Evolutionary conservation across 2,329 filamentous ascomycete genomes (phyloP).

Genomic region (Graphilbum ipis-grandicollis): DNA sequence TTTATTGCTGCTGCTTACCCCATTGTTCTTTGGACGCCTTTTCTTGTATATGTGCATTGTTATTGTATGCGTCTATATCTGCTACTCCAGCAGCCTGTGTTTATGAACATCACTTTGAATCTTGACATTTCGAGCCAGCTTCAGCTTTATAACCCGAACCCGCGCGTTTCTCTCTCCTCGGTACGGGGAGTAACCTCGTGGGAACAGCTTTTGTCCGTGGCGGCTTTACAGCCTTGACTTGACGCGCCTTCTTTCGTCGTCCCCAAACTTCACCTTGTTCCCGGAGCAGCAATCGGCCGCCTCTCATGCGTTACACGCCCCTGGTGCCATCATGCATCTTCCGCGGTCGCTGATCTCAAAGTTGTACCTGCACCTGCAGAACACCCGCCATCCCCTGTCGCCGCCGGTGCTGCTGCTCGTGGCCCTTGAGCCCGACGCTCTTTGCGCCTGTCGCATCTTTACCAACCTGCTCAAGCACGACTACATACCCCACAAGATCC

Average conservation of each 20-base stretch:
- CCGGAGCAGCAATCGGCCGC: too few species aligned
- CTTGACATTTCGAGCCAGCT: too few species aligned
- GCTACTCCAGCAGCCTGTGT: neutral
- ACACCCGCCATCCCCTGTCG: conserved; percentile 73
- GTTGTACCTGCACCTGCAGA: conserved; percentile 77
- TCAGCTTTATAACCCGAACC: neutral
- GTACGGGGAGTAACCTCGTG: too few species aligned
- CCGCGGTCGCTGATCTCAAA: conserved; percentile 78
- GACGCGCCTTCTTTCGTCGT: too few species aligned
- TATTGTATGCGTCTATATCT: neutral
- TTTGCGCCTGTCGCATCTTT: conserved; percentile 89
- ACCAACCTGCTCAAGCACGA: conserved; percentile 90
- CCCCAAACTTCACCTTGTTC: too few species aligned
- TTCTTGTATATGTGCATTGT: too few species aligned
- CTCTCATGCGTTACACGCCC: conserved; percentile 6
- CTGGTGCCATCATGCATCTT: conserved; percentile 58
- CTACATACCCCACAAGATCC: conserved; percentile 94
- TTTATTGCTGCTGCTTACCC: too few species aligned
- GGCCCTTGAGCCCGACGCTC: conserved; percentile 83
- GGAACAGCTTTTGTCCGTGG: too few species aligned
- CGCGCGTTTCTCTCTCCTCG: too few species aligned
- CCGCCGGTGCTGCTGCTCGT: conserved; percentile 84
- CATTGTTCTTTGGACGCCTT: too few species aligned
- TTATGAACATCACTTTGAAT: neutral
- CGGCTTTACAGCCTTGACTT: too few species aligned